Evolutionary conservation across 2,329 filamentous ascomycete genomes (phyloP), one percentile per base, ranked within the genome.

Genomic region (Trichoderma sp.): DNA sequence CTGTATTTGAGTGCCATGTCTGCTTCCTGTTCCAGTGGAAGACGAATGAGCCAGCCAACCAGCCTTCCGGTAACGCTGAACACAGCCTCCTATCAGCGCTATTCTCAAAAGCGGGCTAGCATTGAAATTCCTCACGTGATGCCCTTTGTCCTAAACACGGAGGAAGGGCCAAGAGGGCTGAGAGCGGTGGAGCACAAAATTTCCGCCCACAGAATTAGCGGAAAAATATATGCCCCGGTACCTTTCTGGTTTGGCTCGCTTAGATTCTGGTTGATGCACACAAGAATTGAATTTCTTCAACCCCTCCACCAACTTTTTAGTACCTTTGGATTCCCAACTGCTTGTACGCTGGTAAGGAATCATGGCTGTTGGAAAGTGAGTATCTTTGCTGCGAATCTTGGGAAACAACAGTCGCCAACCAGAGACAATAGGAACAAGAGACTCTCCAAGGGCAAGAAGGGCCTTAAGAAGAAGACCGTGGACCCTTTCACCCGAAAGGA

Each of bases 401-500:
- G 34, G 28, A 58, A 66, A 59, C 24, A 43, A 58, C 26, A 10
- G 11, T 59, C 21, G n/a, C 54, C 64, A 54, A 66, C 58, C 64
- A 59, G 49, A 52, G 67, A 55, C 59, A 68, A 49, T 77, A 94
- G 91, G 93, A 99, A 99, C 91, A 99, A 99, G 94, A 94, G 96
- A 89, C 90, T 99, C 88, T 98, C 96, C 76, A 99, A 99, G 90
- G 96, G 96, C 87, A 99, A 98, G 93, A 99, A 99, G 91, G 95
- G 96, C 85, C 89, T 98, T 83, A 98, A 98, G 93, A 98, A 99
- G 95, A 95, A 95, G 87, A 95, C 94, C 80, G 87, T 91, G 79
- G 96, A 99, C 85, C 95, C 96, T 80, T 98, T 98, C 89, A 89
- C 94, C 80, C 92, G 95, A 83, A 99, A 99, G 90, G 96, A 98